Percentiles rank a stretch among this genome's conserved stretches.
Conservation (phyloP, 257 asterid genomes). For the Asclepias syriaca region DNA sequence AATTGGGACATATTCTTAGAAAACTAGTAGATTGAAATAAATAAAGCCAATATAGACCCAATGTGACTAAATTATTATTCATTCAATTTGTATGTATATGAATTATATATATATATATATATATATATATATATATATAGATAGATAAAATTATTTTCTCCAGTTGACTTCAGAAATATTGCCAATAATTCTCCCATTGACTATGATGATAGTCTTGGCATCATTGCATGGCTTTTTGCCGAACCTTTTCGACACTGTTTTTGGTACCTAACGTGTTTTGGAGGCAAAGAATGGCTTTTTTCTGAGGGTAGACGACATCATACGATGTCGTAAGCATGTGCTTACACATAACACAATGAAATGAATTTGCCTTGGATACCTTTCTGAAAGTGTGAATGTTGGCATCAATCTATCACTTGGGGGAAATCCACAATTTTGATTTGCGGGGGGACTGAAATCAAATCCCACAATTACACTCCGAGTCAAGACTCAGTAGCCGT, state of each 20-base stretch:
- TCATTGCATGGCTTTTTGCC: too few relatives aligned
- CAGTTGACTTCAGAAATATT: background rate
- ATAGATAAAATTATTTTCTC: too few relatives aligned
- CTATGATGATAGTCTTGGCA: background rate
- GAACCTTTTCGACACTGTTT: background rate
- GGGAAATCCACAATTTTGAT: background rate
- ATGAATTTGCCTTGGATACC: constrained; percentile 16
- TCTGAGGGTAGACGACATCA: background rate
- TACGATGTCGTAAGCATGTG: constrained; percentile 5
- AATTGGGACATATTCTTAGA: constrained; percentile 60
- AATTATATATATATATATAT: too few relatives aligned
- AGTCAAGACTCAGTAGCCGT: background rate
- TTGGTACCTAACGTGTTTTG: background rate
- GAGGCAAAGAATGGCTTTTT: constrained; percentile 11
- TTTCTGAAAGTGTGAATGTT: background rate
- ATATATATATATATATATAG: too few relatives aligned
- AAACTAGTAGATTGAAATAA: constrained; percentile 13
- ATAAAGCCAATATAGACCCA: too few relatives aligned
- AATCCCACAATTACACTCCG: background rate
- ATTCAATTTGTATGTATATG: too few relatives aligned
- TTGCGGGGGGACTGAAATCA: background rate
- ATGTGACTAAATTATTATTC: too few relatives aligned
- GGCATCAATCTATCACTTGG: background rate
- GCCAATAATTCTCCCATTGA: background rate
- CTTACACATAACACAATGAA: background rate